These are phyloP conservation scores for Phytopythium montanum DNA, from an alignment of 352 stramenopile genomes.

Conservation along the genomic window DNA sequence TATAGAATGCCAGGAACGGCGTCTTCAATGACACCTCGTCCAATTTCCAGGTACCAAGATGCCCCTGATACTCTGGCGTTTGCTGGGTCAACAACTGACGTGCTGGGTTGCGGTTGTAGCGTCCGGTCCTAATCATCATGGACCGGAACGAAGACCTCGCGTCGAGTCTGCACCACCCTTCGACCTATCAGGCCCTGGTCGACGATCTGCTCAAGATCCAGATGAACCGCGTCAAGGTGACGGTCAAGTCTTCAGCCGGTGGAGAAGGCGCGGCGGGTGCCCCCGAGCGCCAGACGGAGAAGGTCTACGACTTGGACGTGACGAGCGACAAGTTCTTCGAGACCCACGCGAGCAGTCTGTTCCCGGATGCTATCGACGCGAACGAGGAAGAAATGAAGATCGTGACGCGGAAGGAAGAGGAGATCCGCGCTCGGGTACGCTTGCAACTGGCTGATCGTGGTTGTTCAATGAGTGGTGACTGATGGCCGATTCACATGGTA, in stretches of 20 bases:
- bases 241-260: constrained; percentile 41
- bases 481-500: not conserved
- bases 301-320: constrained; percentile 79
- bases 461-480: not conserved
- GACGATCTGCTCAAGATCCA: constrained; percentile 62
- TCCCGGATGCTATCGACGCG: constrained; percentile 80
- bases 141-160: constrained; percentile 97
- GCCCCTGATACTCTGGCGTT: not conserved
- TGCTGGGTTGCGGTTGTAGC: constrained; percentile 26
- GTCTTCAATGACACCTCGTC: constrained; percentile 56
- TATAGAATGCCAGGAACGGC: constrained; percentile 52
- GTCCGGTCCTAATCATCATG: constrained; percentile 96
- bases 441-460: not conserved
- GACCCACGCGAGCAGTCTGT: constrained; percentile 66
- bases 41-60: constrained; percentile 59
- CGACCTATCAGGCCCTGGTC: constrained; percentile 92
- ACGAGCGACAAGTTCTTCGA: constrained; percentile 84
- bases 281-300: constrained; percentile 40
- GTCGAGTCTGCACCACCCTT: constrained; percentile 94
- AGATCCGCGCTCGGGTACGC: constrained; percentile 56
- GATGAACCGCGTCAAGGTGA: constrained; percentile 95
- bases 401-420: constrained; percentile 82
- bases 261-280: constrained; percentile 17
- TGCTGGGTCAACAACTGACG: not conserved
- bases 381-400: constrained; percentile 89